A percentile compares a stretch with the other conserved stretches of the same genome.
phyloP scores from a whole-genome alignment of 768 basidiomycete species.

The Mycena indigotica region DNA sequence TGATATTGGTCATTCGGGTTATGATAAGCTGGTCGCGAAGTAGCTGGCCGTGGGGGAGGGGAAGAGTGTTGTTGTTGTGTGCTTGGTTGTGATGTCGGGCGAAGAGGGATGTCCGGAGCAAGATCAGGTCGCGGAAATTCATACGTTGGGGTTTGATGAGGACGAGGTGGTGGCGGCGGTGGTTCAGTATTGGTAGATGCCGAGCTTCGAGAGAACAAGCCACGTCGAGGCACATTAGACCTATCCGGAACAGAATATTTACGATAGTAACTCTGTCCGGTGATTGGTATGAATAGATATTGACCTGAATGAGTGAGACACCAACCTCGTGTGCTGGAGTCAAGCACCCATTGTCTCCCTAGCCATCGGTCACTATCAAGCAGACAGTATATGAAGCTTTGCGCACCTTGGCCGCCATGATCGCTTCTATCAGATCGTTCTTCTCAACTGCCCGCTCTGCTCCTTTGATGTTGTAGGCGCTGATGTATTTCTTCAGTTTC shows the following conservation, averaged over 20 bases:
- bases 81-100: conserved; percentile 17
- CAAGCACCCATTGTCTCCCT: conserved; percentile 68
- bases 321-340: conserved; percentile 58
- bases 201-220: conserved; percentile 49
- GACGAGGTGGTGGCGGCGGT: conserved; percentile 36
- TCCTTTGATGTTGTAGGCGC: conserved; percentile 63
- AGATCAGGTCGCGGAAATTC: conserved; percentile 68
- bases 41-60: conserved; percentile 25
- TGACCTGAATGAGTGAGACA: no score
- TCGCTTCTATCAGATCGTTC: conserved; percentile 72
- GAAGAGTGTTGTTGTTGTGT: conserved; percentile 18
- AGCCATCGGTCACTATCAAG: not conserved
- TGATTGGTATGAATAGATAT: not conserved
- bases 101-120: conserved; percentile 43
- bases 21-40: conserved; percentile 23
- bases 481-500: conserved; percentile 69
- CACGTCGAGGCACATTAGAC: conserved; percentile 35
- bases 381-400: not conserved
- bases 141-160: conserved; percentile 30
- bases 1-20: conserved; percentile 24
- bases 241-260: conserved; percentile 61
- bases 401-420: conserved; percentile 57
- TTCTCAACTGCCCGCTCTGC: conserved; percentile 70
- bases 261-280: conserved; percentile 56
- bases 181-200: conserved; percentile 34